Evolutionary conservation across 2,329 filamentous ascomycete genomes (phyloP), one percentile per base, ranked within the genome.

Genomic region (Tolypocladium ophioglossoides): DNA sequence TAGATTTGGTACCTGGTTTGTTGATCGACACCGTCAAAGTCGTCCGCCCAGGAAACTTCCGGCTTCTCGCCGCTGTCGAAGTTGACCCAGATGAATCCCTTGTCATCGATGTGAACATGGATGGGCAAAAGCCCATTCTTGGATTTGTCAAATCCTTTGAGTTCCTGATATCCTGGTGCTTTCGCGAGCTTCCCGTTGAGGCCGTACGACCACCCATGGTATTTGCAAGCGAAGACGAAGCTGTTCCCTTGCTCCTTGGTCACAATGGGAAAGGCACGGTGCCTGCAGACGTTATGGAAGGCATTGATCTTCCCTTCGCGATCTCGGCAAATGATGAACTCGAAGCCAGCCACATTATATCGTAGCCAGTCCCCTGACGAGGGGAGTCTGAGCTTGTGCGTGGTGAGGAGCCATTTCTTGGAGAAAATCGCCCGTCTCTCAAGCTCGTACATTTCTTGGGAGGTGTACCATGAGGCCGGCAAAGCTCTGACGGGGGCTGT

Each of bases 171-270:
- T 2, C 77, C 74, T 0, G 81, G 81, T 2, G 82, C 81, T 63
- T 84, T 84, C 30, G 80, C 76, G 3, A 84, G 70, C 50, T 78
- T 76, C 16, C 81, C 82, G 32, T 71, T 73, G 2, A 80, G 69
- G 47, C 79, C 77, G 57, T 84, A 84, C 2, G 78, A 80, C 81
- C 82, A 85, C 44, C 80, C 80, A 61, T 84, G 81, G 60, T 84
- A 84, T 55, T 77, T 77, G 70, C 82, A 85, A 0, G 76, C 72
- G 39, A 85, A 73, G 38, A 84, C 74, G 58, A 68, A 73, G 50
- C 74, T 74, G 44, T 72, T 72, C 3, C 82, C 82, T 11, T 72
- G 66, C 3, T 77, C 72, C 46, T 74, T 72, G 4, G 70, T 73
- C 10, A 82, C 78, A 10, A 84, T 74, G 0, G 80, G 78, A 61